Base-by-base conservation (phyloP, 768 basidiomycete species). In the Boletus rex-veris region DNA sequence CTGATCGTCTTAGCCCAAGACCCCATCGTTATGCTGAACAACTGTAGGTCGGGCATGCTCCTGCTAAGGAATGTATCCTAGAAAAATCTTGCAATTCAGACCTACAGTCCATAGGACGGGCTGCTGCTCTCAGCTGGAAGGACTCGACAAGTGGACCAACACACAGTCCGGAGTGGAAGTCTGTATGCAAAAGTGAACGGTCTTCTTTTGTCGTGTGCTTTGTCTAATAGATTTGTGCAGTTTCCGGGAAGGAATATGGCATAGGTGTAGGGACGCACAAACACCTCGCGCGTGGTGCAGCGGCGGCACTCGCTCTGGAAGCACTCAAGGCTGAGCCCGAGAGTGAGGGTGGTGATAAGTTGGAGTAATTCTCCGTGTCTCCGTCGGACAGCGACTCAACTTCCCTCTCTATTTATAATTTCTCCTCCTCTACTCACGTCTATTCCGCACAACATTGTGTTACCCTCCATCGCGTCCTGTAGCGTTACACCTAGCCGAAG, bases 151-250 rank as follows among this genome's bases (percentile, higher is more conserved):
- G 66, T 10, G 84, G 83, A 0, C 73, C 74, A 0, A 68, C 67
- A 12, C 75, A 83, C 50, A 69, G 66, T 4, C 79, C 77, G 7
- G 61, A 66, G 37, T 88, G 85, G 85, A 84, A 74, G 2, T 77
- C 73, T 3, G 58, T 77, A 6, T 87, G 85, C 67, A 85, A 82
- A 75, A 77, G 86, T 84, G 45, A 55, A 61, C 53, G 57, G 60
- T 64, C 46, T 33, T 24, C 7, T 45, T 43, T 37, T 50, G 58
- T 45, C 57, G 12, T 51, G 18, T 28, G 18, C 11, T 48, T 50
- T 45, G 12, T 47, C 55, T 71, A 6, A 67, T 57, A 39, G 3
- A 45, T 48, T 30, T 11, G 8, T 50, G 26, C 58, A 86, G 85
- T 86, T 57, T 71, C 78, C 39, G 81, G 82, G 1, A 63, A 73